A percentile compares a stretch with the other conserved stretches of the same genome.
Conservation (phyloP, 2,329 filamentous ascomycete genomes). For the Fusarium luffae region DNA sequence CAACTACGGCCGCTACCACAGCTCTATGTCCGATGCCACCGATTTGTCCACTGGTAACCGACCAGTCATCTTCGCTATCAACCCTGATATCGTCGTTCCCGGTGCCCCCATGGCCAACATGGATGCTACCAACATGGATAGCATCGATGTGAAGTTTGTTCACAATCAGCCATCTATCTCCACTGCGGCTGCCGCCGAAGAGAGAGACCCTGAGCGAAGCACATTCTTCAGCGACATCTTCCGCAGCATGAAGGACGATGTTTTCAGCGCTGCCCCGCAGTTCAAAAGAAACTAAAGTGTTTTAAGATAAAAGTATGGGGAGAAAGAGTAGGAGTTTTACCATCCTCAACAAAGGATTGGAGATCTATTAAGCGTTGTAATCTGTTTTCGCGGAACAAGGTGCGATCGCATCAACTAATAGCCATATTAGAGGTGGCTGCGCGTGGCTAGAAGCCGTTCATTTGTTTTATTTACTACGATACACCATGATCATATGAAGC, state of each 20-base stretch:
- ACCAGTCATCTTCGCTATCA: slow-evolving; percentile 65
- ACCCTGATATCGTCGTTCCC: slow-evolving; percentile 64
- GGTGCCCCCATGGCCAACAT: slow-evolving; percentile 65
- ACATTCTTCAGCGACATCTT: slow-evolving; percentile 66
- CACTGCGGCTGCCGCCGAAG: slow-evolving; percentile 44
- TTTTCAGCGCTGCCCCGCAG: slow-evolving; percentile 42
- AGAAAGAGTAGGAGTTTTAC: slow-evolving; percentile 5
- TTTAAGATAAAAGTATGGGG: not conserved
- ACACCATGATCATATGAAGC: slow-evolving; percentile 28
- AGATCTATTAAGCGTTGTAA: slow-evolving; percentile 43
- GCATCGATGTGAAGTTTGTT: slow-evolving; percentile 65
- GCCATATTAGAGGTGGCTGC: slow-evolving; percentile 19
- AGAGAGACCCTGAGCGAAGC: slow-evolving; percentile 38
- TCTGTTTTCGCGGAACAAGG: slow-evolving; percentile 22
- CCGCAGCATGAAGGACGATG: slow-evolving; percentile 67
- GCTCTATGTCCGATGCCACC: slow-evolving; percentile 57
- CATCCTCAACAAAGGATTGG: slow-evolving; percentile 19
- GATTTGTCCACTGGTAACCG: slow-evolving; percentile 56
- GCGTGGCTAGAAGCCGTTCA: slow-evolving; percentile 18
- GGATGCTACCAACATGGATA: slow-evolving; percentile 68
- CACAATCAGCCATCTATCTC: slow-evolving; percentile 49
- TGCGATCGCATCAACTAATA: slow-evolving; percentile 32
- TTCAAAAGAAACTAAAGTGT: slow-evolving; percentile 21
- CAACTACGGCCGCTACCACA: slow-evolving; percentile 59
- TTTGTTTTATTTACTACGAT: slow-evolving; percentile 21